Conservation (phyloP, 768 basidiomycete genomes). For the Coprinopsis marcescibilis region DNA sequence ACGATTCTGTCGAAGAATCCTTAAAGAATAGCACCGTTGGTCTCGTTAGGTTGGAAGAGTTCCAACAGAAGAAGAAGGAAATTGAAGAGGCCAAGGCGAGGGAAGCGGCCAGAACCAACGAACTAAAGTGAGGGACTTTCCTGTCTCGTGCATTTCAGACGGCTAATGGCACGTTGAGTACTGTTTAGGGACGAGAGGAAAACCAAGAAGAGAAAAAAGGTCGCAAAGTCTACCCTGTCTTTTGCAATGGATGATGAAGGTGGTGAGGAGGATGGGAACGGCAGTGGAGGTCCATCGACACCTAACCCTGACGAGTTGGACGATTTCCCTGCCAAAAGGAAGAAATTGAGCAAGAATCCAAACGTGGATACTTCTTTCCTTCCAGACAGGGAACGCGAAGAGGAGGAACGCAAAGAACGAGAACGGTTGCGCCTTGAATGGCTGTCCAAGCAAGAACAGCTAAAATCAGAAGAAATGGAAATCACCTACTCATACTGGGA, state of each 20-base stretch:
- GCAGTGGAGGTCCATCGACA: constrained; percentile 28
- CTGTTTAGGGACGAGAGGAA: constrained; percentile 86
- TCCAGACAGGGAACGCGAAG: constrained; percentile 96
- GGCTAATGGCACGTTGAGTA: constrained; percentile 77
- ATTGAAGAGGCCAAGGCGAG: constrained; percentile 88
- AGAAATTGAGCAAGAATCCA: constrained; percentile 91
- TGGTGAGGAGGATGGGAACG: constrained; percentile 19
- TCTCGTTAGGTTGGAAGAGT: constrained; percentile 86
- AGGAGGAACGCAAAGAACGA: constrained; percentile 81
- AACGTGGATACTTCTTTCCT: constrained; percentile 97
- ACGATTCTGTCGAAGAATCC: constrained; percentile 91
- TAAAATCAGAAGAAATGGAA: constrained; percentile 74
- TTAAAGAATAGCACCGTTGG: constrained; percentile 91
- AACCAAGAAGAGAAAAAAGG: constrained; percentile 90
- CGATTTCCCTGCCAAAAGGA: constrained; percentile 55
- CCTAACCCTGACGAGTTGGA: constrained; percentile 27
- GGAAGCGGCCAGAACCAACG: constrained; percentile 79
- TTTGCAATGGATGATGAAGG: constrained; percentile 86
- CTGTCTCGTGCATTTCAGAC: constrained; percentile 21
- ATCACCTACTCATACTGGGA: constrained; percentile 98
- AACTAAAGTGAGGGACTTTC: constrained; percentile 68
- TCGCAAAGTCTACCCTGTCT: constrained; percentile 81
- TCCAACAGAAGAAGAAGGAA: constrained; percentile 82
- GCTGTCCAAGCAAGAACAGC: constrained; percentile 65
- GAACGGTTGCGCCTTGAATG: constrained; percentile 89